Evolutionary conservation across 768 basidiomycete genomes (phyloP).

Genomic region (Pilatotrama ljubarskyi): DNA sequence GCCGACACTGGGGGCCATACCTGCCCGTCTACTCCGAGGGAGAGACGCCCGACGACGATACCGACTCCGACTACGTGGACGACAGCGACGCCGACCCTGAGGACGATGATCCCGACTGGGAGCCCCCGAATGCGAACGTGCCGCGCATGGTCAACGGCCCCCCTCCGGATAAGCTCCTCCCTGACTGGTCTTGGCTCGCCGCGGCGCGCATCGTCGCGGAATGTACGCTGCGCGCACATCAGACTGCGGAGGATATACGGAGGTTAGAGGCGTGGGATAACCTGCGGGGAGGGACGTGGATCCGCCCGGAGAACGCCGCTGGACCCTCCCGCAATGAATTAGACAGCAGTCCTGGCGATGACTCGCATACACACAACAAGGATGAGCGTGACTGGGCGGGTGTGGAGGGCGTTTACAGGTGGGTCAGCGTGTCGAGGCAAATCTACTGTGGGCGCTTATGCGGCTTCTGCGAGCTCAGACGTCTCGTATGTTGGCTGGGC

Average conservation of each 20-base stretch:
- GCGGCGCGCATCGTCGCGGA: constrained; percentile 18
- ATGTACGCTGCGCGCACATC: neutral
- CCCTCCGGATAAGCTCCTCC: constrained; percentile 17
- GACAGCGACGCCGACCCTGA: constrained; percentile 4
- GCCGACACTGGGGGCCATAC: constrained; percentile 28
- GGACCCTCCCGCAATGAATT: neutral
- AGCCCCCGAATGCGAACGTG: neutral
- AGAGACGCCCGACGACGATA: neutral
- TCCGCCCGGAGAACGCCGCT: neutral
- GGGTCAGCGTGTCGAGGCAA: neutral
- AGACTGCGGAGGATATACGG: neutral
- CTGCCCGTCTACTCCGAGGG: neutral
- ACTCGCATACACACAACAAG: neutral
- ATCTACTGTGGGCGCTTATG: too few relatives aligned
- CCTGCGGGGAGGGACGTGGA: constrained; percentile 11
- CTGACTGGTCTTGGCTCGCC: constrained; percentile 28
- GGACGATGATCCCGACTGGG: constrained; percentile 20
- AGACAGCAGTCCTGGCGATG: neutral
- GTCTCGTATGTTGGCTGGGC: constrained; percentile 29
- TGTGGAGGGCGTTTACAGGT: constrained; percentile 29
- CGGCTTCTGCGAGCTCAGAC: constrained; percentile 7
- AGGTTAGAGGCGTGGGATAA: constrained; percentile 8
- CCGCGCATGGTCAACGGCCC: neutral
- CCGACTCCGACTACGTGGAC: neutral
- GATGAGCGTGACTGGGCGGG: constrained; percentile 31